Base-by-base conservation (phyloP, 306 rosid species). In the Pachyrhizus erosus region DNA sequence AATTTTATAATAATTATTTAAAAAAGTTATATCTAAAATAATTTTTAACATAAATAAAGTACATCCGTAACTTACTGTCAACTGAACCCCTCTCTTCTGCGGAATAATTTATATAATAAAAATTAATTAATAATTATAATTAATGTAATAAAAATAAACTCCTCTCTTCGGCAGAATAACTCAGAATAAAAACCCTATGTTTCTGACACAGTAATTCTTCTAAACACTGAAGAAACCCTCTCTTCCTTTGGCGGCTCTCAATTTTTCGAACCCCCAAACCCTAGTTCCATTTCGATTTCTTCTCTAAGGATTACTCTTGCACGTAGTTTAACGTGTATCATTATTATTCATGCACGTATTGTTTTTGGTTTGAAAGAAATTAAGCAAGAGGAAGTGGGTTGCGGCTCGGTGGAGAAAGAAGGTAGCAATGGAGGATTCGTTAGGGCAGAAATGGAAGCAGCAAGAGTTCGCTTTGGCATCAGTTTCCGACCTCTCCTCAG, bases 241-340 rank as follows among this genome's bases (percentile, higher is more conserved):
- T 17, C 62, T 80, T 84, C 15, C 82, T 83, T 29, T 84, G 98
- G 97, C 94, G 97, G 94, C 98, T 92, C 87, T 64, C 37, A 45
- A 48, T 18, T 20, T 68, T 75, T 85, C 48, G 80, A 74, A 42
- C 5, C 31, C 37, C 14, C 17, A 94, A 94, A 94, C 97, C 98
- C 98, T 94, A 93, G 82, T 79, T 88, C 45, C 64, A 17, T 23
- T 46, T 61, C 1, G 2, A 12, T 7, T 10, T 9, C 27, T 17
- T 49, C 21, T 37, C 23, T 45, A 40, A 54, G 62, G 48, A 40
- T 7, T 51, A 14, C 40, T 29, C 55, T 12, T 34, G 0, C 37
- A 9, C 20, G 10, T 70, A 24, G 26, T 20, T 34, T 45, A 29
- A 18, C 55, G n/a, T 3, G 5, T 23, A 0, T 20, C n/a, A 0